Conservation (phyloP, 768 basidiomycete species). For the Suillus plorans region DNA sequence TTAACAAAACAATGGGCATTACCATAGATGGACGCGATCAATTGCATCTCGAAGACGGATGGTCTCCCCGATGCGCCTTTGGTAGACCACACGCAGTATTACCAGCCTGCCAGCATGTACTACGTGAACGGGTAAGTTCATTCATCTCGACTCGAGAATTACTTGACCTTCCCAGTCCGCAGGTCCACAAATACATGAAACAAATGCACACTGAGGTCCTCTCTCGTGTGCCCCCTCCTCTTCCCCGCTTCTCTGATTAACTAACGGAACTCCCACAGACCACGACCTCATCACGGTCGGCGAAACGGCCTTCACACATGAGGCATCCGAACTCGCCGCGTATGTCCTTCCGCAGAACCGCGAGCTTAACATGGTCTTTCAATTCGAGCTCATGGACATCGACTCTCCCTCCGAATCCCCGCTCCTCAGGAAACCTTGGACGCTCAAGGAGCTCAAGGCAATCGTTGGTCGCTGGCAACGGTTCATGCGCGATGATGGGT, state of each 20-base stretch:
- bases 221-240: conserved; percentile 38
- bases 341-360: conserved; percentile 59
- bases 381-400: conserved; percentile 61
- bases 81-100: conserved; percentile 45
- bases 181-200: conserved; percentile 63
- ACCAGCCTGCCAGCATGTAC: conserved; percentile 52
- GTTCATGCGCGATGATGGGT: conserved; percentile 56
- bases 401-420: conserved; percentile 46
- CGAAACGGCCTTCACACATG: conserved; percentile 60
- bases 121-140: conserved; percentile 58
- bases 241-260: conserved; percentile 3
- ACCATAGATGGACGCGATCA: conserved; percentile 67
- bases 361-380: conserved; percentile 66
- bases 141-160: conserved; percentile 2
- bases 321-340: conserved; percentile 47
- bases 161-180: conserved; percentile 42
- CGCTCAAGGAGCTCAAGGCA: conserved; percentile 49
- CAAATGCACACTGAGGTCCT: conserved; percentile 67
- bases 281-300: conserved; percentile 65
- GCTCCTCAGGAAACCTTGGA: conserved; percentile 48
- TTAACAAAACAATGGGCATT: neutral
- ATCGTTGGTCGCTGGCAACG: conserved; percentile 53
- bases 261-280: conserved; percentile 32
- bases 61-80: conserved; percentile 70
- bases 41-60: conserved; percentile 60